A percentile compares a stretch with the other conserved stretches of the same genome.
Evolutionary conservation across 805 yeast species (phyloP).

Genomic region (Brettanomyces anomalus): DNA sequence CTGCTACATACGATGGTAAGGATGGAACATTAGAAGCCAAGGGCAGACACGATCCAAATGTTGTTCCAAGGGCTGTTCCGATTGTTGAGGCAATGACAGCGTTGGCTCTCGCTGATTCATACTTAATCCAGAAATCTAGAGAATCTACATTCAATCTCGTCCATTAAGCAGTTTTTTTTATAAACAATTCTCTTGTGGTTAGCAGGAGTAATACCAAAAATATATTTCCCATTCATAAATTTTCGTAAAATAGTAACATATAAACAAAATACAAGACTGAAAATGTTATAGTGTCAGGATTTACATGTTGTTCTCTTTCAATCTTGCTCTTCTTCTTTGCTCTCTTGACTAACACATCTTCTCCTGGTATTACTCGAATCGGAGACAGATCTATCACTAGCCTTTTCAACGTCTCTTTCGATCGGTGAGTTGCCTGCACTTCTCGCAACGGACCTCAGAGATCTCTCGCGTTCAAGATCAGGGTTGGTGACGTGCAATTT

Average conservation of each 20-base stretch:
- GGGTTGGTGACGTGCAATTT: slow-evolving; percentile 58
- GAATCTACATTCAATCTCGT: slow-evolving; percentile 39
- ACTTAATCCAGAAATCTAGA: slow-evolving; percentile 80
- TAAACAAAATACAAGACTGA: too few relatives aligned
- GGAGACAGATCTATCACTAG: slow-evolving; percentile 2
- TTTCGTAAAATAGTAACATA: slow-evolving; percentile 4
- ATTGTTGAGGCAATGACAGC: slow-evolving; percentile 98
- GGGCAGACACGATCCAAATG: slow-evolving; percentile 98
- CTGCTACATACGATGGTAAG: slow-evolving; percentile 82
- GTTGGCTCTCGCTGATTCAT: slow-evolving; percentile 80
- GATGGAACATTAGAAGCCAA: slow-evolving; percentile 86
- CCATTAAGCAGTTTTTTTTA: too few relatives aligned
- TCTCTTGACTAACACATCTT: slow-evolving; percentile 23
- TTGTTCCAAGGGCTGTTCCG: slow-evolving; percentile 97
- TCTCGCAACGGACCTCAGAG: too few relatives aligned
- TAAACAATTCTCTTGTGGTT: too few relatives aligned
- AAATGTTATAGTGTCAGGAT: too few relatives aligned
- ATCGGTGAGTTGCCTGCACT: not conserved
- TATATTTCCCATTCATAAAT: slow-evolving; percentile 9
- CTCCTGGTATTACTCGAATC: slow-evolving; percentile 12
- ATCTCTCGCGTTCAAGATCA: slow-evolving; percentile 21
- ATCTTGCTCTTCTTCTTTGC: not conserved
- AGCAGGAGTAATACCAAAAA: not conserved
- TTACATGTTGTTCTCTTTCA: too few relatives aligned
- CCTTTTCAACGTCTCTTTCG: not conserved